Base-by-base conservation (phyloP, 2,329 filamentous ascomycete species). In the Calcarisporium arbuscula region DNA sequence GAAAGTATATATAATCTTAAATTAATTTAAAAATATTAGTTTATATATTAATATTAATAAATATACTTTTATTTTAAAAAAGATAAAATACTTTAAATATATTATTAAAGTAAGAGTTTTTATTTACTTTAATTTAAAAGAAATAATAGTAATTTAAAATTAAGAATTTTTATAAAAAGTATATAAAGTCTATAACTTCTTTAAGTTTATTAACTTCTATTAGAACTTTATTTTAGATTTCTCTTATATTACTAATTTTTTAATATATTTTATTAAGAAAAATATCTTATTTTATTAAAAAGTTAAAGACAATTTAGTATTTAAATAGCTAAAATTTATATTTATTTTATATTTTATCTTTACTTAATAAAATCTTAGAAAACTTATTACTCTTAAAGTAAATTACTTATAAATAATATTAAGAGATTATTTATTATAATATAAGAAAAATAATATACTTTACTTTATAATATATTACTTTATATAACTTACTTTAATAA, bases 131-230 rank as follows among this genome's bases (percentile, higher is more conserved):
- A 31, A 41, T 15, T 28, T 25, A 19, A 19, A 35, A n/a, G 32
- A 35, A 15, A 32, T 41, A 15, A 7, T 8, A 17, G 17, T 16
- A 19, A 27, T 38, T 11, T 28, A 28, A 15, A 19, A 34, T 15
- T 39, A 32, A 27, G 14, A 32, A 27, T 14, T 28, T 19, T 30
- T 23, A 17, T 17, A n/a, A 9, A 11, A n/a, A 12, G 10, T 36
- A 30, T 30, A 28, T 22, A 30, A 39, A 21, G 29, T 37, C 14
- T 35, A 35, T 27, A 23, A 14, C 5, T 43, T 43, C 21, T 15
- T 43, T 32, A 20, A 34, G 3, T 40, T 38, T 36, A 32, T 15
- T 12, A 40, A 38, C 15, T 43, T 43, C 23, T 43, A 43, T 27
- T 35, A 34, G 10, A 30, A 33, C 4, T 43, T 43, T 43, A 43